Percentiles rank a stretch among this genome's conserved stretches.
phyloP scores from a whole-genome alignment of 495 filamentous ascomycete genomes.

The Neurospora pannonica region DNA sequence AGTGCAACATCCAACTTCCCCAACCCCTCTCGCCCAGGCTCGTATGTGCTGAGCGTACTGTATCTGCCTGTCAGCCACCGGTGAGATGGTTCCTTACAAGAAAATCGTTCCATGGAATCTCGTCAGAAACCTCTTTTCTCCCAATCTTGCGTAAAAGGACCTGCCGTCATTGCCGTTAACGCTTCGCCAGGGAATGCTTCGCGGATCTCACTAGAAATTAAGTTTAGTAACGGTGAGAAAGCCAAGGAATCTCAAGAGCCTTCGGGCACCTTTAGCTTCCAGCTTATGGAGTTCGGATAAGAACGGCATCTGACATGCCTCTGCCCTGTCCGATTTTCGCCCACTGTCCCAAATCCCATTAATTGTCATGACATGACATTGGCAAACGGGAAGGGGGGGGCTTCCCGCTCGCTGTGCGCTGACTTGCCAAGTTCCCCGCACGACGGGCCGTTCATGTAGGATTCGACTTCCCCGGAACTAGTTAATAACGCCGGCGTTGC shows the following conservation, averaged over 20 bases:
- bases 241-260: neutral
- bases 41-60: neutral
- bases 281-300: neutral
- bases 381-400: neutral
- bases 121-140: neutral
- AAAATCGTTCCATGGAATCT: neutral
- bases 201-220: neutral
- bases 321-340: neutral
- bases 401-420: neutral
- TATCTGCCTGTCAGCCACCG: neutral
- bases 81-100: neutral
- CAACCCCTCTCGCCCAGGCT: neutral
- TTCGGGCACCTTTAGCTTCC: neutral
- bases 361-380: neutral
- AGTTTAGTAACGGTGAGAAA: neutral
- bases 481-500: neutral
- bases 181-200: neutral
- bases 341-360: neutral
- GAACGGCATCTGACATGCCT: neutral
- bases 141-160: neutral
- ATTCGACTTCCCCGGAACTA: neutral
- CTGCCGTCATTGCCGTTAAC: neutral
- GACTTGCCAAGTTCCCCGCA: neutral
- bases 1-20: neutral
- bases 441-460: neutral